Percentiles rank a stretch among this genome's conserved stretches.
Conservation (phyloP, 306 rosid genomes). For the Cucumis hystrix region DNA sequence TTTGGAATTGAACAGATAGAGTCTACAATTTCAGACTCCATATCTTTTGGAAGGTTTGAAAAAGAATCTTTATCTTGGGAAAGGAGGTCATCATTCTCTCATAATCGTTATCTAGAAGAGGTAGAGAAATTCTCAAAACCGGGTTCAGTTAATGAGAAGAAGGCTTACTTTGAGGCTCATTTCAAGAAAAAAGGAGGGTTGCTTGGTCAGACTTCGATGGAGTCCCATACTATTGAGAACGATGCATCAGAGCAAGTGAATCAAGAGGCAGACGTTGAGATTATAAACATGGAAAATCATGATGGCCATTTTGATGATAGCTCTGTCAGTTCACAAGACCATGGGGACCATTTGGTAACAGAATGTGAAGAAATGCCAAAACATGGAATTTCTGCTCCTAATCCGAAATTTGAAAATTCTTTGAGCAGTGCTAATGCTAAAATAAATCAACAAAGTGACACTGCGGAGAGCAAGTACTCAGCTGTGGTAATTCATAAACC, state of each 20-base stretch:
- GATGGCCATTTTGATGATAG: conserved; percentile 25
- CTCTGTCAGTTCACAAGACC: conserved; percentile 27
- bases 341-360: conserved; percentile 17
- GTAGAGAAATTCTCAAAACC: conserved; percentile 64
- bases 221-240: conserved; percentile 18
- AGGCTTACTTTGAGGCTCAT: conserved; percentile 72
- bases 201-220: conserved; percentile 21
- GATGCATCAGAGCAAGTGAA: conserved; percentile 20
- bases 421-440: conserved; percentile 13
- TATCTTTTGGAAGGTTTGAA: conserved; percentile 80
- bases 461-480: conserved; percentile 10
- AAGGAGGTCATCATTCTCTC: conserved; percentile 65
- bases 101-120: conserved; percentile 66
- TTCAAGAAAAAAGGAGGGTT: conserved; percentile 52
- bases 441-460: conserved; percentile 20
- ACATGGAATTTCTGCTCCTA: conserved; percentile 20
- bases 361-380: conserved; percentile 24
- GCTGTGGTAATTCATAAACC: conserved; percentile 4
- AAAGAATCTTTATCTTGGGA: conserved; percentile 63
- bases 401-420: conserved; percentile 14
- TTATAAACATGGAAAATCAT: conserved; percentile 18
- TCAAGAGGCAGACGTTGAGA: conserved; percentile 28
- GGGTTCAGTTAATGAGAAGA: conserved; percentile 56
- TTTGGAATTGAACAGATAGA: conserved; percentile 40
- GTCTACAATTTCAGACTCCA: conserved; percentile 61